Conservation (phyloP, 169 alveolate genomes). For the Eimeria tenella region DNA sequence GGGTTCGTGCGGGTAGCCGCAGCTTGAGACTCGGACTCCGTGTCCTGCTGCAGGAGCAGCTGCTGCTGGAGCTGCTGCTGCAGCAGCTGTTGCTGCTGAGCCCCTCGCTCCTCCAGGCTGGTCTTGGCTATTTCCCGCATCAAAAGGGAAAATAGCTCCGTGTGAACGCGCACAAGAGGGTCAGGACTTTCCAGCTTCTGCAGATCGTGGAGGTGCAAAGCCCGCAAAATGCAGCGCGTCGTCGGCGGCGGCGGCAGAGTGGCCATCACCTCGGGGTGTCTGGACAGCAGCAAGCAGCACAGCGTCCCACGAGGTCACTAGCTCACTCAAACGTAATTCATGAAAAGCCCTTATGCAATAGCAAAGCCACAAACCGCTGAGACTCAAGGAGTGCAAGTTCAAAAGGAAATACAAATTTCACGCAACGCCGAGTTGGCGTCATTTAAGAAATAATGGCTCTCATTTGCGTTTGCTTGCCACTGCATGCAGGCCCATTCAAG, state of each 20-base stretch:
- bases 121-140: slow-evolving; percentile 81
- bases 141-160: slow-evolving; percentile 86
- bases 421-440: neutral
- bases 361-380: neutral
- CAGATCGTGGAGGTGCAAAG: slow-evolving; percentile 86
- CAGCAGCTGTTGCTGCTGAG: slow-evolving; percentile 19
- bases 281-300: slow-evolving; percentile 12
- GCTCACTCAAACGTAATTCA: neutral
- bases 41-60: slow-evolving; percentile 22
- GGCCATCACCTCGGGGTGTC: slow-evolving; percentile 73
- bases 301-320: neutral
- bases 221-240: slow-evolving; percentile 57
- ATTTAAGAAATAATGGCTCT: too few relatives aligned
- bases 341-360: neutral
- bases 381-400: neutral
- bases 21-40: neutral
- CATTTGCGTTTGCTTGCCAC: too few relatives aligned
- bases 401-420: neutral
- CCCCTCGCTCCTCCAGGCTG: slow-evolving; percentile 49
- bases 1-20: neutral
- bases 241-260: slow-evolving; percentile 77
- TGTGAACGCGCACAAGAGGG: slow-evolving; percentile 87
- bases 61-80: slow-evolving; percentile 17
- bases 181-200: slow-evolving; percentile 88
- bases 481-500: too few relatives aligned